Evolutionary conservation across 2,329 filamentous ascomycete genomes (phyloP).

Genomic region (Exophiala xenobiotica): DNA sequence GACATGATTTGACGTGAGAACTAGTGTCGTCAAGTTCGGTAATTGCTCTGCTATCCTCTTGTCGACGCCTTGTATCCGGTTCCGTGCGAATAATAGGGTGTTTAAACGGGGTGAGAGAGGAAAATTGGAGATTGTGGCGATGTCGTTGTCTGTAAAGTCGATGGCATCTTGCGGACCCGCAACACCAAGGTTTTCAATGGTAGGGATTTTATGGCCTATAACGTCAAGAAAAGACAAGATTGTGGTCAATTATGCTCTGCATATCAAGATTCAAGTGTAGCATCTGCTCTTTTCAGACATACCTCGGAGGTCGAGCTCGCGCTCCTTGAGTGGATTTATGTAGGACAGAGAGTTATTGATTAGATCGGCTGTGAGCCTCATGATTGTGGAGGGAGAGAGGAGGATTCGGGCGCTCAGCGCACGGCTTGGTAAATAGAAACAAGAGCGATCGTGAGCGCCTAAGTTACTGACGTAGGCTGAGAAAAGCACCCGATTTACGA

Average conservation of each 20-base stretch:
- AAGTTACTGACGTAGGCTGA: neutral
- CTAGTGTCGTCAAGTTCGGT: slow-evolving; percentile 77
- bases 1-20: slow-evolving; percentile 80
- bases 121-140: slow-evolving; percentile 85
- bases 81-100: slow-evolving; percentile 84
- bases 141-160: slow-evolving; percentile 98
- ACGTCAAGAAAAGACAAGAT: slow-evolving; percentile 48
- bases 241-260: slow-evolving; percentile 81
- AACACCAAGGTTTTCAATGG: slow-evolving; percentile 95
- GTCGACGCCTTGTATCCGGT: slow-evolving; percentile 82
- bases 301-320: slow-evolving; percentile 99
- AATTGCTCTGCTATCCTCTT: slow-evolving; percentile 69
- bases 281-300: slow-evolving; percentile 95
- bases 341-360: slow-evolving; percentile 95
- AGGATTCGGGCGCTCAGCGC: neutral
- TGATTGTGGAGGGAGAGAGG: slow-evolving; percentile 39
- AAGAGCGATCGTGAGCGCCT: neutral
- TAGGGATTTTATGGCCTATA: slow-evolving; percentile 95
- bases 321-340: slow-evolving; percentile 97
- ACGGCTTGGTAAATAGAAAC: neutral
- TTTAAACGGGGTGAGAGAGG: slow-evolving; percentile 84
- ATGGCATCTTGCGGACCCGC: slow-evolving; percentile 91
- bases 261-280: slow-evolving; percentile 64
- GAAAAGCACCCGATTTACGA: no score
- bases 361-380: slow-evolving; percentile 95